Conservation (phyloP, 352 stramenopile genomes). For the Globisporangium perplexum region DNA sequence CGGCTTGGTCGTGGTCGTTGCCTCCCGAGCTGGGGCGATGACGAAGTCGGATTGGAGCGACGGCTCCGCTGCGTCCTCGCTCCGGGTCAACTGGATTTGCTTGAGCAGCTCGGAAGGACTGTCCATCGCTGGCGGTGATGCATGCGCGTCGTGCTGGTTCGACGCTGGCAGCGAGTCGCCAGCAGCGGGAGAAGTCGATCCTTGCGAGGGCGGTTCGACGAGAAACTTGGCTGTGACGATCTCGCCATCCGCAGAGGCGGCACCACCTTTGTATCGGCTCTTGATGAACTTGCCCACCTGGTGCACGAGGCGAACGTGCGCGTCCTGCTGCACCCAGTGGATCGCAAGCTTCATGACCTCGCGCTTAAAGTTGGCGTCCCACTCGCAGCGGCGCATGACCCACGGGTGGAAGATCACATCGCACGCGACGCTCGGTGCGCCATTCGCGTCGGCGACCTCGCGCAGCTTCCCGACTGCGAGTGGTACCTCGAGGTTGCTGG, state of each 20-base stretch:
- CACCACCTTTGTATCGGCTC: conserved; percentile 73
- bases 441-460: conserved; percentile 38
- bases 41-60: conserved; percentile 3
- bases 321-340: conserved; percentile 74
- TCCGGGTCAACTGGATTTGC: conserved; percentile 25
- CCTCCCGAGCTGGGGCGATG: conserved; percentile 2
- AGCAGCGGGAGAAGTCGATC: neutral
- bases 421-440: conserved; percentile 36
- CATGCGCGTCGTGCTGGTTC: conserved; percentile 7
- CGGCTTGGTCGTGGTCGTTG: neutral
- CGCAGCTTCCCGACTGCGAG: conserved; percentile 57
- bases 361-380: conserved; percentile 77
- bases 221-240: conserved; percentile 80
- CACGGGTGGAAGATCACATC: conserved; percentile 81
- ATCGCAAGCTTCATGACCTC: conserved; percentile 75
- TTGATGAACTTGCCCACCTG: conserved; percentile 77
- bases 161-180: too few species aligned
- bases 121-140: conserved; percentile 18
- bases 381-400: conserved; percentile 63
- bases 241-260: conserved; percentile 13
- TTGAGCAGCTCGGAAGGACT: conserved; percentile 53
- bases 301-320: conserved; percentile 30
- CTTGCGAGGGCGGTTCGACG: conserved; percentile 24
- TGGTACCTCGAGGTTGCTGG: conserved; percentile 73
- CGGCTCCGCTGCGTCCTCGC: conserved; percentile 2